Conservation (phyloP, 2,329 filamentous ascomycete genomes). For the Epicoccum nigrum region DNA sequence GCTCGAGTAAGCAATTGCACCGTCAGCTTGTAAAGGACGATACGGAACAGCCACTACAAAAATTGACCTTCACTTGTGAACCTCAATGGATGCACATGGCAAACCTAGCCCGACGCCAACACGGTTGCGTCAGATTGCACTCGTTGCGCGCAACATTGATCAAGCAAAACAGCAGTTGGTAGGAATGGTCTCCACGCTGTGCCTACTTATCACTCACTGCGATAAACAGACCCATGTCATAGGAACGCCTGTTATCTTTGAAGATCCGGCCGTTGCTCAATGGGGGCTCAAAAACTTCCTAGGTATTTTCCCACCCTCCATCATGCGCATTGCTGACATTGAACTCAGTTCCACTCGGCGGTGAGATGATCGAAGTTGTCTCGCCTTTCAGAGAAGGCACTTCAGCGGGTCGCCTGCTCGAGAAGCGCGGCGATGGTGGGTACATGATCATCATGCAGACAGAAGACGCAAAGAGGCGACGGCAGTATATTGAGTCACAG, state of each 20-base stretch:
- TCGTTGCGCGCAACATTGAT: conserved; percentile 41
- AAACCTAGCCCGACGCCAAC: conserved; percentile 28
- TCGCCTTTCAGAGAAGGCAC: conserved; percentile 48
- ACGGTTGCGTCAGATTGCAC: conserved; percentile 45
- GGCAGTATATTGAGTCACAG: conserved; percentile 46
- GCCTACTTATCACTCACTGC: neutral
- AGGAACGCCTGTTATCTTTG: conserved; percentile 49
- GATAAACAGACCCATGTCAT: conserved; percentile 42
- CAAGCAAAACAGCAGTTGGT: conserved; percentile 34
- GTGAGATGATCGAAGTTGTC: conserved; percentile 53
- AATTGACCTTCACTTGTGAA: neutral
- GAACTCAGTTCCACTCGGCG: conserved; percentile 49
- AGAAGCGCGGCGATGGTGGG: conserved; percentile 53
- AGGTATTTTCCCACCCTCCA: conserved; percentile 21
- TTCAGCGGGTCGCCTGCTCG: conserved; percentile 50
- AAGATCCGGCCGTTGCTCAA: conserved; percentile 47
- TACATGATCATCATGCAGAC: conserved; percentile 60
- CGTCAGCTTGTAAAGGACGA: neutral
- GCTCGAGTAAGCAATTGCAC: neutral
- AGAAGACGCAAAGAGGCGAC: conserved; percentile 46
- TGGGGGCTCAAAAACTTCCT: conserved; percentile 52
- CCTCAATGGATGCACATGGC: neutral
- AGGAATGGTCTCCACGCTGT: conserved; percentile 1
- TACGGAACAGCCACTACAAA: neutral
- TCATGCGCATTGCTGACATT: neutral